Base-by-base conservation (phyloP, 179 eudicot genomes). In the Kewa caespitosa region DNA sequence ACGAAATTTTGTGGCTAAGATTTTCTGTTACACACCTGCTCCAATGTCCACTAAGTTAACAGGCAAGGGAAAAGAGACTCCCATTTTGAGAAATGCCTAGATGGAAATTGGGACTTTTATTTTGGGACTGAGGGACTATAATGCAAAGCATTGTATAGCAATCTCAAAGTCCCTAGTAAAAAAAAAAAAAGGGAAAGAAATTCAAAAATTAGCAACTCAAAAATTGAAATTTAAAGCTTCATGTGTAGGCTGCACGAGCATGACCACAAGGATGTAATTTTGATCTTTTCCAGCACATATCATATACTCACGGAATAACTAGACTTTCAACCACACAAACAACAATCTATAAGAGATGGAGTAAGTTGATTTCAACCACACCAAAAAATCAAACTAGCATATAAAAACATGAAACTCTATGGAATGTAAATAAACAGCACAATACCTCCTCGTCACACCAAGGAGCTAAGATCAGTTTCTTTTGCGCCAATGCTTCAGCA, bases 401-500 rank as follows among this genome's bases (percentile, higher is more conserved):
- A n/a, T n/a, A n/a, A n/a, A n/a, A n/a, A n/a, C n/a, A n/a, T n/a
- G n/a, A n/a, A n/a, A n/a, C n/a, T n/a, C n/a, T n/a, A n/a, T n/a
- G n/a, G n/a, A n/a, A n/a, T n/a, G n/a, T n/a, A 76, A 74, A 39
- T 23, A n/a, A 28, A 60, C 32, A 22, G 60, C 20, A 54, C 0
- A 32, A 25, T 88, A 93, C 99, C 99, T 96, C 97, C 81, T 96
- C 99, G 85, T 96, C 97, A 73, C 96, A 94, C 99, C 99, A 96
- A 32, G 99, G 98, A 74, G 99, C 99, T 73, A 96, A 85, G 63
- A 96, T 96, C 89, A 96, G 72, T 76, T 96, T 96, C 87, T 91
- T 96, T 27, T 91, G 86, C 22, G 81, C 85, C 73, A 96, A 83
- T 33, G 98, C 99, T 83, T 89, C 96, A 38, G 77, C 76, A 77